Evolutionary conservation across 768 basidiomycete genomes (phyloP).

Genomic region (Tricholoma bakamatsutake): DNA sequence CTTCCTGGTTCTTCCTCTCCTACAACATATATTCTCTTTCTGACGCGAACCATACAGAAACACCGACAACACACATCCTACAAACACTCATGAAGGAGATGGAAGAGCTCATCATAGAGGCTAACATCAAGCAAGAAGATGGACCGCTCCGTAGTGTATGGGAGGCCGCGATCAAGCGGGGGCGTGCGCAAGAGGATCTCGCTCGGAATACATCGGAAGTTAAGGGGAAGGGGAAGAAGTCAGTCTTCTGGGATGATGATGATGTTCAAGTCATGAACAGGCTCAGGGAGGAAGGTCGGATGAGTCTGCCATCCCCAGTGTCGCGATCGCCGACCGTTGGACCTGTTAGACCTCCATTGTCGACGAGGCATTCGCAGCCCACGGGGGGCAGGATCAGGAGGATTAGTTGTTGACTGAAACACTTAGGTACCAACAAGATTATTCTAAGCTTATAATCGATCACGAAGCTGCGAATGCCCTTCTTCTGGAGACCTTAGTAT

Average conservation of each 20-base stretch:
- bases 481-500: no score
- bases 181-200: constrained; percentile 1
- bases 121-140: constrained; percentile 50
- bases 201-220: not conserved
- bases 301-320: not conserved
- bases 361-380: not conserved
- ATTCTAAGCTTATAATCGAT: no score
- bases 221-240: not conserved
- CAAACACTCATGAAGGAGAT: constrained; percentile 47
- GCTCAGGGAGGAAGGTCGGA: not conserved
- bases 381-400: constrained; percentile 4
- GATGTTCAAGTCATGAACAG: not conserved
- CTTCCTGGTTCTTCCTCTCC: no score
- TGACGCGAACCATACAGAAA: not conserved
- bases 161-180: constrained; percentile 35
- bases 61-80: constrained; percentile 23
- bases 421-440: no score
- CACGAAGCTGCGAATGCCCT: no score
- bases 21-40: not conserved
- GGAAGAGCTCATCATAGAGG: constrained; percentile 61
- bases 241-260: constrained; percentile 11
- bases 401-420: not conserved
- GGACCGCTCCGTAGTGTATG: constrained; percentile 54
- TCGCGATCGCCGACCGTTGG: not conserved
- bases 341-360: not conserved